Evolutionary conservation across 1,284 basidiomycete genomes (phyloP).

Genomic region (Trametes sp.): DNA sequence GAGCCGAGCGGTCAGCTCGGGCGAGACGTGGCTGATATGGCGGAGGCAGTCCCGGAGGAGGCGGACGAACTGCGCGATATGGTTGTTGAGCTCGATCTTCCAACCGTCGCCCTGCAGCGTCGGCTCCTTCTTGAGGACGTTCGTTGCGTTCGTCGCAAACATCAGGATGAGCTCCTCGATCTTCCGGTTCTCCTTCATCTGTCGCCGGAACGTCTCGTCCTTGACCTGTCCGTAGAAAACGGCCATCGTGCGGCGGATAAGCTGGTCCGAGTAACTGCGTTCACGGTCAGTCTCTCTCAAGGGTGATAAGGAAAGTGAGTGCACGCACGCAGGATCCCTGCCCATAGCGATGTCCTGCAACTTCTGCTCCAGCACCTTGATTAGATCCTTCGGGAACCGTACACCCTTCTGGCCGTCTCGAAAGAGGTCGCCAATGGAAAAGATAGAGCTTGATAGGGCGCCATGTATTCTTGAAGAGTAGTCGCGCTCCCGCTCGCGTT

Average conservation of each 20-base stretch:
- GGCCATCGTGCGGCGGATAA: conserved; percentile 87
- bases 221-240: conserved; percentile 91
- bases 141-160: conserved; percentile 92
- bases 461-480: conserved; percentile 70
- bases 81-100: conserved; percentile 92
- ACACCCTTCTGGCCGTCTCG: conserved; percentile 82
- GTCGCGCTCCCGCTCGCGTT: conserved; percentile 67
- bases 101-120: conserved; percentile 83
- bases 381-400: conserved; percentile 91
- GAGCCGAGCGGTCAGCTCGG: conserved; percentile 82
- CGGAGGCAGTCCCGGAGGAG: conserved; percentile 84
- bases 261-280: conserved; percentile 83
- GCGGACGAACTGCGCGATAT: conserved; percentile 88
- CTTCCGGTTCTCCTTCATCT: conserved; percentile 96
- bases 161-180: conserved; percentile 97
- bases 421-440: conserved; percentile 86
- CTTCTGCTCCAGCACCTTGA: conserved; percentile 88
- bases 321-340: conserved; percentile 81
- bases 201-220: conserved; percentile 82
- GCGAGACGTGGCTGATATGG: conserved; percentile 77
- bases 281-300: not conserved
- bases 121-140: conserved; percentile 85
- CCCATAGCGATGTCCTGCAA: conserved; percentile 93
- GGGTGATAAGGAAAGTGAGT: too few relatives aligned
- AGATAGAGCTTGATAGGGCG: conserved; percentile 74